Percentiles rank a stretch among this genome's conserved stretches.
These are phyloP conservation scores for Euphorbia pulcherrima DNA, from an alignment of 345 rosid genomes.

Conservation along the genomic window DNA sequence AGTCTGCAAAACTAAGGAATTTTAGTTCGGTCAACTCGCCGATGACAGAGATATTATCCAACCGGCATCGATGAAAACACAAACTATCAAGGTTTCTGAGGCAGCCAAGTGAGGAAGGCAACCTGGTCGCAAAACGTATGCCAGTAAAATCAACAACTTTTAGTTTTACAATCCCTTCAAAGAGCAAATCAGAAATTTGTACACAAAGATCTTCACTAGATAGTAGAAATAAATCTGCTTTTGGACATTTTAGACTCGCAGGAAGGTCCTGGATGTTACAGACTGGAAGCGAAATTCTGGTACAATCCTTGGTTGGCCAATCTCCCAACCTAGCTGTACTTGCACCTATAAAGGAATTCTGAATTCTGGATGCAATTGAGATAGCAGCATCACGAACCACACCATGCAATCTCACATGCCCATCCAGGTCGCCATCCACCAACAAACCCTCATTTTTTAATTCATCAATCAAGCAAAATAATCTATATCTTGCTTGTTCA, in stretches of 20 bases:
- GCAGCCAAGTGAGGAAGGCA: slow-evolving; percentile 24
- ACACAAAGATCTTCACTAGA: background rate
- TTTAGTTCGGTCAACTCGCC: too few relatives aligned
- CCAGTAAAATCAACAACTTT: slow-evolving; percentile 23
- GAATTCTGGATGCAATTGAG: background rate
- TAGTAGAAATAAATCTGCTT: background rate
- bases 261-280: background rate
- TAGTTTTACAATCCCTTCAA: slow-evolving; percentile 20
- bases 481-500: background rate
- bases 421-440: background rate
- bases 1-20: too few relatives aligned
- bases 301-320: background rate
- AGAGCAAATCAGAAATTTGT: background rate
- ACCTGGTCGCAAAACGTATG: slow-evolving; percentile 17
- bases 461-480: background rate
- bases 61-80: slow-evolving; percentile 5
- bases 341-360: background rate
- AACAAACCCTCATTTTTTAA: background rate
- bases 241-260: slow-evolving; percentile 4
- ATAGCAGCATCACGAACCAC: background rate
- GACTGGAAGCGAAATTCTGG: background rate
- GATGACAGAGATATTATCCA: slow-evolving; percentile 13
- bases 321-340: background rate
- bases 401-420: background rate
- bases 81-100: background rate